Evolutionary conservation across 1,139 yeast genomes (phyloP).

Genomic region (Candida frijolesensis): DNA sequence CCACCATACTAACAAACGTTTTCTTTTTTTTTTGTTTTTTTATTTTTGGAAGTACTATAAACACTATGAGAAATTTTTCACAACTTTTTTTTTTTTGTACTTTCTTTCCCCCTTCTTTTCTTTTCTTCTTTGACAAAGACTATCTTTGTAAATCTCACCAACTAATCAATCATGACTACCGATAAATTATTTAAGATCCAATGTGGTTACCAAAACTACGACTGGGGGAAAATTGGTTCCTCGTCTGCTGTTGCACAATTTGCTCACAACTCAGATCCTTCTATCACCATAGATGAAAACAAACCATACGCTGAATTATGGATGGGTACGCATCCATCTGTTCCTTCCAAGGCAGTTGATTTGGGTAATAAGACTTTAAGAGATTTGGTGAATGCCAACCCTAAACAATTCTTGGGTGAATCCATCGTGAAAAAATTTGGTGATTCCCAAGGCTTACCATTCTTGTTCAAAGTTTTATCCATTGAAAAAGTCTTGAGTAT

Average conservation of each 20-base stretch:
- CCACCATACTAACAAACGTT: not conserved
- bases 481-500: constrained; percentile 90
- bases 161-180: constrained; percentile 6
- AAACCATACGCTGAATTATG: constrained; percentile 91
- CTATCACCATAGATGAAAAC: constrained; percentile 58
- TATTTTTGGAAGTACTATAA: not conserved
- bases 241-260: constrained; percentile 86
- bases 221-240: constrained; percentile 88
- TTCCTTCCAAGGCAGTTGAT: constrained; percentile 70
- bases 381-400: constrained; percentile 62
- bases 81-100: not conserved
- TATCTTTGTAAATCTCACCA: not conserved
- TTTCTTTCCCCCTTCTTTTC: not conserved
- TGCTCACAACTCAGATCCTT: constrained; percentile 69
- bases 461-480: constrained; percentile 88
- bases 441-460: constrained; percentile 74
- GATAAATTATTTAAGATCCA: constrained; percentile 43
- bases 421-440: constrained; percentile 68
- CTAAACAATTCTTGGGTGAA: constrained; percentile 60
- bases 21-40: not conserved
- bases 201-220: constrained; percentile 70
- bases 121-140: constrained; percentile 1
- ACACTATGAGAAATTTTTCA: constrained; percentile 1
- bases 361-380: constrained; percentile 56
- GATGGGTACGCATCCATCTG: constrained; percentile 98